Conservation (phyloP, 768 basidiomycete species). For the Trametes maxima region DNA sequence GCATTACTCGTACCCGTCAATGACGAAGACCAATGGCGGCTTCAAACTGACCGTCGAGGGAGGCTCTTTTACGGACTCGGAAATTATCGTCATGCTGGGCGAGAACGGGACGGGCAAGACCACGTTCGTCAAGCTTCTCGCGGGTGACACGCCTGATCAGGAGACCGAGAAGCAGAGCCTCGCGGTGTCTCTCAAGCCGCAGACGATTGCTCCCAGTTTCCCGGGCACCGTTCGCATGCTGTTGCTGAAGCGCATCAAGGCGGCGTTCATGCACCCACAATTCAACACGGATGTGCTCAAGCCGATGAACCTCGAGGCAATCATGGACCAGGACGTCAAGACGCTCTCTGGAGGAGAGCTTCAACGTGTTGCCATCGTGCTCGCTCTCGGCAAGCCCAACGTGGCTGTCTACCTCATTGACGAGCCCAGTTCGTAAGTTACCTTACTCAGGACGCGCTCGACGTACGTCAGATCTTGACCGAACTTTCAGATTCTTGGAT, state of each 20-base stretch:
- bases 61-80: constrained; percentile 96
- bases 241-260: constrained; percentile 91
- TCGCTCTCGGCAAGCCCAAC: constrained; percentile 86
- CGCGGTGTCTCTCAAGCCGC: constrained; percentile 94
- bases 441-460: not conserved
- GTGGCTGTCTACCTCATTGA: constrained; percentile 93
- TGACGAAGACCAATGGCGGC: constrained; percentile 94
- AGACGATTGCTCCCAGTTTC: constrained; percentile 98
- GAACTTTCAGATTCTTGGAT: constrained; percentile 78
- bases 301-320: constrained; percentile 92
- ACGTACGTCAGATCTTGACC: not conserved
- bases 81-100: constrained; percentile 98
- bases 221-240: constrained; percentile 96
- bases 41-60: constrained; percentile 95
- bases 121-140: constrained; percentile 93
- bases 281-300: constrained; percentile 98
- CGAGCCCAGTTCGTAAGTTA: constrained; percentile 77
- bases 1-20: constrained; percentile 88
- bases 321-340: constrained; percentile 98
- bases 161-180: constrained; percentile 82
- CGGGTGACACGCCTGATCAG: constrained; percentile 88
- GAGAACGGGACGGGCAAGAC: constrained; percentile 99
- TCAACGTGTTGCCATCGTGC: constrained; percentile 94
- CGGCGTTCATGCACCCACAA: constrained; percentile 98
- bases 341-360: constrained; percentile 98